Evolutionary conservation across 2,329 filamentous ascomycete genomes (phyloP), one percentile per base, ranked within the genome.

Genomic region (Penicillium griseofulvum): DNA sequence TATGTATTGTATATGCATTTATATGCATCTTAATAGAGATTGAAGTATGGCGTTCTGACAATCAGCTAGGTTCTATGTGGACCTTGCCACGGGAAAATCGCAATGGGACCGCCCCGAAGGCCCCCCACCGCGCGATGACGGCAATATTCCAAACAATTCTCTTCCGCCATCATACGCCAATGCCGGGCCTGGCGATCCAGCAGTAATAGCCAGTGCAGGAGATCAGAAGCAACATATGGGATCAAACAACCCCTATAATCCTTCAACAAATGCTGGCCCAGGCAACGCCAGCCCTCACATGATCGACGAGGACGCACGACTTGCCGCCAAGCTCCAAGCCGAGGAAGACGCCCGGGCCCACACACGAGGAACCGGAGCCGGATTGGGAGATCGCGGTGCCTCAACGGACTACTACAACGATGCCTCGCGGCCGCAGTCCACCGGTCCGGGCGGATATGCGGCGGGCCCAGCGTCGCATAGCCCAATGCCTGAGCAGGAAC

Each of bases 31-130:
- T 17, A 9, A 5, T 33, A 50, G 8, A 38, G 17, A 4, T 6
- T 5, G 22, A 44, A 16, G 41, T 46, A 19, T 4, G 22, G 22
- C 2, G 22, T 22, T 22, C 29, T 50, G 39, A 56, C 54, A 34
- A 29, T 24, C 47, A 52, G 63, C 8, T 60, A 91, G 88, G 87
- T 96, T 94, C 83, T 97, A 89, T 77, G 89, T 96, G 57, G 94
- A 97, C 77, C 84, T 89, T 58, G 84, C 87, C 74, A 96, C 91
- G 61, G 94, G 94, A 68, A 82, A 88, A 70, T 96, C 92, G 5
- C 89, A 93, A 81, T 97, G 92, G 92, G 89, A 96, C 5, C 87
- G 85, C 64, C 91, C 91, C 17, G 90, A 86, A 36, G 81, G 81
- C 50, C 87, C 89, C 41, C 85, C 85, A 49, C 82, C 83, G 17